Evolutionary conservation across 2,329 filamentous ascomycete species (phyloP).

Genomic region (Atkinsonella hypoxylon): DNA sequence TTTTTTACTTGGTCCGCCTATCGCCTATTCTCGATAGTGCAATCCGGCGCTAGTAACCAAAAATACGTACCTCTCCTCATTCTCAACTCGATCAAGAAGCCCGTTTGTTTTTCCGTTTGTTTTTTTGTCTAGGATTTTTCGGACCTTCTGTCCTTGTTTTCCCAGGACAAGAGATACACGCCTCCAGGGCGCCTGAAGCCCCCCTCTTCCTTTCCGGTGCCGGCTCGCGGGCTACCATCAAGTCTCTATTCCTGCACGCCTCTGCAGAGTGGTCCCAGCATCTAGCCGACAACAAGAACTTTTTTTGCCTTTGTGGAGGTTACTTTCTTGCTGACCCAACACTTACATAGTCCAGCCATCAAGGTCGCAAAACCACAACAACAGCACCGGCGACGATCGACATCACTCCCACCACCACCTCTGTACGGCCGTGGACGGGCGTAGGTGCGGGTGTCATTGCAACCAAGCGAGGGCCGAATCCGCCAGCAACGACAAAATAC

Average conservation of each 20-base stretch:
- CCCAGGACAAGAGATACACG: neutral
- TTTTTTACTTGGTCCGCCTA: no score
- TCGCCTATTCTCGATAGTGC: no score
- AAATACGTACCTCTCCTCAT: neutral
- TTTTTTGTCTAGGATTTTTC: neutral
- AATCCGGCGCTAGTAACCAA: no score
- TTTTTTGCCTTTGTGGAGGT: neutral
- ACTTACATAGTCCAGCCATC: neutral
- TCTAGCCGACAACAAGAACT: neutral
- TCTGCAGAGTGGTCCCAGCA: neutral
- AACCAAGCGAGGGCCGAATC: neutral
- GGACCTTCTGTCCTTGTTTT: neutral
- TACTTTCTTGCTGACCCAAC: neutral
- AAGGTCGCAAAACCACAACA: neutral
- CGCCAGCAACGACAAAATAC: neutral
- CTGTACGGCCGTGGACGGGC: constrained; percentile 1
- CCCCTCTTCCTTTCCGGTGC: neutral
- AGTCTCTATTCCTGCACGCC: neutral
- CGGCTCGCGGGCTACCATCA: neutral
- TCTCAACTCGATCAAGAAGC: neutral
- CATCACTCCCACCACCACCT: neutral
- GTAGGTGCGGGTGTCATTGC: constrained; percentile 1
- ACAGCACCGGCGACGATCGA: neutral
- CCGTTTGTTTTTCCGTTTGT: neutral
- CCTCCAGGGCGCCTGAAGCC: neutral